Conservation (phyloP, 345 rosid genomes). For the Ailanthus altissimus region DNA sequence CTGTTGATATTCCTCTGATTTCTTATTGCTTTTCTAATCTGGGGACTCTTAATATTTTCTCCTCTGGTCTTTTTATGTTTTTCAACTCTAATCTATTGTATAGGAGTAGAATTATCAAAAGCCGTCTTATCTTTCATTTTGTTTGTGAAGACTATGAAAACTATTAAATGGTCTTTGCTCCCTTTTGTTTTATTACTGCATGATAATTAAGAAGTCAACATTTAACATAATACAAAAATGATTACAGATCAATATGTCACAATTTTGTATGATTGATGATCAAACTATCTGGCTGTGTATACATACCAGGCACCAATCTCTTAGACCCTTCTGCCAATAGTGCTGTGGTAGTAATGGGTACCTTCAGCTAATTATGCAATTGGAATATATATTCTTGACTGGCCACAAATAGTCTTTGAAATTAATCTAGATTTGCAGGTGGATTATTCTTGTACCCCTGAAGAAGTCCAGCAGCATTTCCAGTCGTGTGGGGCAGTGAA, state of each 20-base stretch:
- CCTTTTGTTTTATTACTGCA: not conserved
- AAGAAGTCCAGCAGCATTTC: constrained; percentile 83
- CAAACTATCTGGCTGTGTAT: not conserved
- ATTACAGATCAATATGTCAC: not conserved
- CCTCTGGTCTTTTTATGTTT: not conserved
- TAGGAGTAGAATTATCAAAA: not conserved
- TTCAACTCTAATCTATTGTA: not conserved
- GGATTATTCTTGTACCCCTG: constrained; percentile 72
- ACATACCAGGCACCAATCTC: not conserved
- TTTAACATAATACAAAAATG: not conserved
- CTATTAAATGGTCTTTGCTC: not conserved
- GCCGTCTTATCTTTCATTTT: not conserved
- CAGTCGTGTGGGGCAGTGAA: constrained; percentile 76
- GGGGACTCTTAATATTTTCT: not conserved
- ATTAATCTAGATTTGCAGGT: constrained; percentile 43
- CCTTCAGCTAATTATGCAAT: not conserved
- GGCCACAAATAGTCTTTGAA: not conserved
- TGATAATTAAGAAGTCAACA: not conserved
- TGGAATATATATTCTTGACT: not conserved
- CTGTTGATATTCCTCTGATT: not conserved
- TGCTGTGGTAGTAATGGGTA: not conserved
- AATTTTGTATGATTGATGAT: not conserved
- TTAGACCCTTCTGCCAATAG: not conserved
- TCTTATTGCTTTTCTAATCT: not conserved
- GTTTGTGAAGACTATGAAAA: not conserved